phyloP scores from a whole-genome alignment of 1,139 yeast genomes.

The Debaryomycetaceae sp. region DNA sequence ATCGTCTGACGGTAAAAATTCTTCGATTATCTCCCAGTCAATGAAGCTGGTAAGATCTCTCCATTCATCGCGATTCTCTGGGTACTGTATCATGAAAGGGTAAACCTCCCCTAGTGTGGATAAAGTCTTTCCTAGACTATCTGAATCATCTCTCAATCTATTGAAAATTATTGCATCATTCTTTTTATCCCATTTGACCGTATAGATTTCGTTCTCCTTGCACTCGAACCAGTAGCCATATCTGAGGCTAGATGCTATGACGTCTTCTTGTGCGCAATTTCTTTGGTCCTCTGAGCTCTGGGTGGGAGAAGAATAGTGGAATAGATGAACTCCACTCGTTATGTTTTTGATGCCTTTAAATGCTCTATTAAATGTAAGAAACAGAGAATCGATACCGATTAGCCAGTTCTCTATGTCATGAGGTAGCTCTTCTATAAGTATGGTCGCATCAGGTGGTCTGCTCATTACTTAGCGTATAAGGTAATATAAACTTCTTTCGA shows the following conservation, averaged over 20 bases:
- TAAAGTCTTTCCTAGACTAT: constrained; percentile 3
- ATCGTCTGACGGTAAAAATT: constrained; percentile 13
- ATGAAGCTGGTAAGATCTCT: constrained; percentile 10
- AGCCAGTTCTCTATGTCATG: constrained; percentile 15
- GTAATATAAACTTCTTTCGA: too few species aligned
- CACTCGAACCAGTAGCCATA: constrained; percentile 27
- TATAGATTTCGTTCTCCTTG: constrained; percentile 16
- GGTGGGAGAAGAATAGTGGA: constrained; percentile 24
- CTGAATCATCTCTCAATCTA: constrained; percentile 3
- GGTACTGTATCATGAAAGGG: constrained; percentile 20
- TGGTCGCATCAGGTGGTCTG: constrained; percentile 23
- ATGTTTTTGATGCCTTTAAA: constrained; percentile 25
- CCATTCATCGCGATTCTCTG: constrained; percentile 19
- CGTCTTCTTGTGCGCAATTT: constrained; percentile 1
- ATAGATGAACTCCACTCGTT: constrained; percentile 25
- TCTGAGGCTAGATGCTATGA: constrained; percentile 13
- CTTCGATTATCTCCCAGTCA: constrained; percentile 20
- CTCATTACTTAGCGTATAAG: constrained; percentile 4
- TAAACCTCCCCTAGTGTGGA: constrained; percentile 19
- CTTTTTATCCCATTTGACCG: constrained; percentile 10
- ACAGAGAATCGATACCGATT: constrained; percentile 29
- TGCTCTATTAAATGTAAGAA: constrained; percentile 17
- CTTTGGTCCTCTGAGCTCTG: constrained; percentile 3
- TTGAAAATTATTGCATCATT: constrained; percentile 2
- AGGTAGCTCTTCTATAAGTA: constrained; percentile 17